Evolutionary conservation across 2,329 filamentous ascomycete species (phyloP).

Genomic region (Fusarium haematococcum): DNA sequence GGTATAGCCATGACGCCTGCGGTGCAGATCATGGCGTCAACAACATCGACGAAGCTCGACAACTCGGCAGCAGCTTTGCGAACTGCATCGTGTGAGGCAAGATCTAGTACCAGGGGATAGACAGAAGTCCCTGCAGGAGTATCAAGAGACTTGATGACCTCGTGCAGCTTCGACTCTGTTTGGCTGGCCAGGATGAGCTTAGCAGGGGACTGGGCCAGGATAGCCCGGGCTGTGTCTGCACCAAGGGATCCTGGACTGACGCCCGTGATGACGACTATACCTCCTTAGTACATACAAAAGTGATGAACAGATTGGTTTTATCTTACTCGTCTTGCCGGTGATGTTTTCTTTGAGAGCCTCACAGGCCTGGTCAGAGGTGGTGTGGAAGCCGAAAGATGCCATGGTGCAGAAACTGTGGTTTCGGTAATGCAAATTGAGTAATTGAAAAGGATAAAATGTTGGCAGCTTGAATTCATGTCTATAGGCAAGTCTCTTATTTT

Average conservation of each 20-base stretch:
- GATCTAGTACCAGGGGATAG: not conserved
- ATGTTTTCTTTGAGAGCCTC: not conserved
- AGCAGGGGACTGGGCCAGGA: not conserved
- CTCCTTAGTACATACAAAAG: not conserved
- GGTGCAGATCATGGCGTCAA: not conserved
- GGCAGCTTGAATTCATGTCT: not conserved
- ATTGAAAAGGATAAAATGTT: not conserved
- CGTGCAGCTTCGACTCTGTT: not conserved
- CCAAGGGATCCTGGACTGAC: not conserved
- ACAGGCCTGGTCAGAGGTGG: not conserved
- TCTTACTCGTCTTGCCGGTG: not conserved
- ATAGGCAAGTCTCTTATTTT: not conserved
- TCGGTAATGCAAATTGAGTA: not conserved
- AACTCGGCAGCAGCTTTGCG: not conserved
- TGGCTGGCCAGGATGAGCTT: not conserved
- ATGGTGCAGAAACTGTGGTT: not conserved
- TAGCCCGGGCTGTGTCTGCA: not conserved
- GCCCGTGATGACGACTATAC: not conserved
- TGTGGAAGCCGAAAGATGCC: not conserved
- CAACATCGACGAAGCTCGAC: not conserved
- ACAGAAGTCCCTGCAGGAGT: not conserved
- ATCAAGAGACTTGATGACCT: not conserved
- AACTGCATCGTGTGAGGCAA: not conserved
- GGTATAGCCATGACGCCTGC: not conserved
- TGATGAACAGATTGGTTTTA: rapidly evolving